Evolutionary conservation across 2,329 filamentous ascomycete genomes (phyloP).

Genomic region (Camillea tinctor): DNA sequence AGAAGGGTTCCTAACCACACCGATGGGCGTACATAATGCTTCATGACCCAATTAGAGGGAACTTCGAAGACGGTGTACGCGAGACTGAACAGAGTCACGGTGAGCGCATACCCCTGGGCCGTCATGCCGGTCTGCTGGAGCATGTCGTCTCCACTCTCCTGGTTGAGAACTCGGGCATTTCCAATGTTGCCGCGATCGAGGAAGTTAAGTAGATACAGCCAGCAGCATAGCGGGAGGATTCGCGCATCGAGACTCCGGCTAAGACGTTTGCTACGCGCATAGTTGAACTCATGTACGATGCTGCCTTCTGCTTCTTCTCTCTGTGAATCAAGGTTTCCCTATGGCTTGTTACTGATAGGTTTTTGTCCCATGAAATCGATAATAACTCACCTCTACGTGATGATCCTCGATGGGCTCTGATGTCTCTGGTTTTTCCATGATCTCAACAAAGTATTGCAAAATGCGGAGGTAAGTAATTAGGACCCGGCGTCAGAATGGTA

Average conservation of each 20-base stretch:
- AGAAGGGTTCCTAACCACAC: constrained; percentile 65
- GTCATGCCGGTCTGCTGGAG: constrained; percentile 32
- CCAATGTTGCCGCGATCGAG: constrained; percentile 51
- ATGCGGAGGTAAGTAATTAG: neutral
- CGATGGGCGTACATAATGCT: constrained; percentile 55
- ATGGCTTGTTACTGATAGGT: no score
- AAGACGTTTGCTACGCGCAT: constrained; percentile 18
- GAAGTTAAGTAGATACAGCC: constrained; percentile 55
- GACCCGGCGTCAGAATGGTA: neutral
- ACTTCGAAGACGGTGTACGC: constrained; percentile 64
- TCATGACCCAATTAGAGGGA: constrained; percentile 62
- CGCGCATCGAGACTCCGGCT: constrained; percentile 33
- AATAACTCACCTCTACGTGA: constrained; percentile 6
- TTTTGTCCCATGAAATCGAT: neutral
- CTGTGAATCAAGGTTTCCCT: no score
- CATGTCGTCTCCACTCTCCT: constrained; percentile 41
- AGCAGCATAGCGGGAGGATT: constrained; percentile 49
- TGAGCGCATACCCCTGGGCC: constrained; percentile 56
- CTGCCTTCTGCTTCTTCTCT: constrained; percentile 2
- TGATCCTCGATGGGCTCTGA: constrained; percentile 11
- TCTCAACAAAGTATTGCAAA: neutral
- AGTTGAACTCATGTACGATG: constrained; percentile 12
- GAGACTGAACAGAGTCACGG: constrained; percentile 61
- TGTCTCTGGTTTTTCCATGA: constrained; percentile 17
- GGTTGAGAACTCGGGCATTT: constrained; percentile 48